Percentiles rank a stretch among this genome's conserved stretches.
Conservation (phyloP, 306 rosid species). For the Potentilla sterilis region DNA sequence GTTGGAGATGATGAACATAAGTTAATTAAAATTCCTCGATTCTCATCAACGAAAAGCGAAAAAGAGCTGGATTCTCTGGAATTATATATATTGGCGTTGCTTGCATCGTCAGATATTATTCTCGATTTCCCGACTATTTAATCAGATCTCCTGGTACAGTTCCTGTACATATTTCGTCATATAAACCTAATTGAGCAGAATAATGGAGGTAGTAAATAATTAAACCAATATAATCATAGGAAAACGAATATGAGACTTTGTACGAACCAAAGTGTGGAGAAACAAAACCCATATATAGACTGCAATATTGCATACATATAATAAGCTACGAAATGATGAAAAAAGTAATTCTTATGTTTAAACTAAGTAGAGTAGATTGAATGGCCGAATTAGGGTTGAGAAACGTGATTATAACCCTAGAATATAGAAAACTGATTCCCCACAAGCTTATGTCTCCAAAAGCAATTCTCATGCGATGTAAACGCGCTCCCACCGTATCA, state of each 20-base stretch:
- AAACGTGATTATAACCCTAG: constrained; percentile 40
- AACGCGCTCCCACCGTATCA: background rate
- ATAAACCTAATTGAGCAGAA: background rate
- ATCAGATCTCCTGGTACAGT: background rate
- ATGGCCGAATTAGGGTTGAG: constrained; percentile 40
- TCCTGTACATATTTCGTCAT: background rate
- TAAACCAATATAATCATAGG: background rate
- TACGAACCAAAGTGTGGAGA: background rate
- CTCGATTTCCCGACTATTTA: background rate
- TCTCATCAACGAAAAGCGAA: background rate
- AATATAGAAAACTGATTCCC: constrained; percentile 44
- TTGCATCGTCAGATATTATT: background rate
- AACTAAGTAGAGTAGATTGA: background rate
- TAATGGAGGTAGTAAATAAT: background rate
- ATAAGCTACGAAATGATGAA: background rate
- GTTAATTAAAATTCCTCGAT: background rate
- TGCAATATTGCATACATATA: background rate
- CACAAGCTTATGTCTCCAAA: constrained; percentile 34
- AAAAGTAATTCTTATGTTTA: background rate
- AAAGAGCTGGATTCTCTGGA: background rate
- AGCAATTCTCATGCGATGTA: background rate
- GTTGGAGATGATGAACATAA: background rate
- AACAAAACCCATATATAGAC: background rate
- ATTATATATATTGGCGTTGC: background rate
- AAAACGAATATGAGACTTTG: background rate